Conservation (phyloP, 129 eudicot species). For the Centella asiatica region DNA sequence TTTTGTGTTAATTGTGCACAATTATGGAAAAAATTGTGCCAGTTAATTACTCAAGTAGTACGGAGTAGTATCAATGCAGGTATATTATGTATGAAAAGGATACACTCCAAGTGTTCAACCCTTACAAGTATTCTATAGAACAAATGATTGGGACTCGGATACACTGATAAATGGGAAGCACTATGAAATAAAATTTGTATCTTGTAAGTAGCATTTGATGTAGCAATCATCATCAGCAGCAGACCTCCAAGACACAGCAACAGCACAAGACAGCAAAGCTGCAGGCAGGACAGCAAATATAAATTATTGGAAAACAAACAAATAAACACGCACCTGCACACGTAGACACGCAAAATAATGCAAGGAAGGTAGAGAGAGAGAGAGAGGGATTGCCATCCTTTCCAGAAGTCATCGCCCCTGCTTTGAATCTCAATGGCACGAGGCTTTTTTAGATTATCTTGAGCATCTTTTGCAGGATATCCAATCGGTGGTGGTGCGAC, state of each 20-base stretch:
- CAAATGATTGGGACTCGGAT: background rate
- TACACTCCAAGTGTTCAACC: too few relatives aligned
- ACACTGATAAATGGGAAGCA: background rate
- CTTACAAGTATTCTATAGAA: too few relatives aligned
- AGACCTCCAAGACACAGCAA: constrained; percentile 50
- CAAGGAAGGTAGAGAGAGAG: background rate
- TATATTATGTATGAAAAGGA: too few relatives aligned
- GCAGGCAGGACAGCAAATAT: background rate
- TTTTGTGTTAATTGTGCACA: too few relatives aligned
- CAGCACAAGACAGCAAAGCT: constrained; percentile 47
- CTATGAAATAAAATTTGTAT: background rate
- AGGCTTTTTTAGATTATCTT: constrained; percentile 8
- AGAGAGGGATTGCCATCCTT: constrained; percentile 40
- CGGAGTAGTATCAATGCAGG: too few relatives aligned
- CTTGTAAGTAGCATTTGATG: background rate
- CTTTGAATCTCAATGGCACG: constrained; percentile 13
- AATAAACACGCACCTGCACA: background rate
- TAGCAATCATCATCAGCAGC: constrained; percentile 31
- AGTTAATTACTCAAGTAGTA: too few relatives aligned
- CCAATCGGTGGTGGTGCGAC: constrained; percentile 36
- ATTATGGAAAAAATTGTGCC: too few relatives aligned
- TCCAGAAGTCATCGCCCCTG: constrained; percentile 57
- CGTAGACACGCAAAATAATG: background rate
- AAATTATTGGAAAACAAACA: background rate
- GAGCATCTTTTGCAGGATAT: constrained; percentile 41